Percentiles rank a stretch among this genome's conserved stretches.
These are phyloP conservation scores for Hymenoscyphus albidus DNA, from an alignment of 2,329 filamentous ascomycete genomes.

Conservation along the genomic window DNA sequence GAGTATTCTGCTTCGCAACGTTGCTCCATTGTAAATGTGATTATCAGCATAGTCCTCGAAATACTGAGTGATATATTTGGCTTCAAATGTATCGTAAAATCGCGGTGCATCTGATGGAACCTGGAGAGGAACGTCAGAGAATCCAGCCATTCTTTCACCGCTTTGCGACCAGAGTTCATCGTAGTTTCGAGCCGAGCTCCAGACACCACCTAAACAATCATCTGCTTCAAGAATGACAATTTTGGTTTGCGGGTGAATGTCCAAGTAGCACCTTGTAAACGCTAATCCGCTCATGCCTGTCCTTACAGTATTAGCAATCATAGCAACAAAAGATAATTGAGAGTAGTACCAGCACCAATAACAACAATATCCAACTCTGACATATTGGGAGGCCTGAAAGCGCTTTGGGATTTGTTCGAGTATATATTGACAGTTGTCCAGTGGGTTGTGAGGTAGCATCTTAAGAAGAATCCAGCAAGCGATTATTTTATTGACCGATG, in stretches of 20 bases:
- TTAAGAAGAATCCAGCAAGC: no score
- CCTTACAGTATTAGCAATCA: no score
- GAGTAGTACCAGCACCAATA: no score
- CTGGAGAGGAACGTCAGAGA: neutral
- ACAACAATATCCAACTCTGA: no score
- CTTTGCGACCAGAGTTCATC: neutral
- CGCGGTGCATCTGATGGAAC: neutral
- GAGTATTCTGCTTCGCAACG: neutral
- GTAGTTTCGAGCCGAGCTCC: neutral
- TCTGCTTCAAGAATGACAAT: neutral
- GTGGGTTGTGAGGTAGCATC: no score
- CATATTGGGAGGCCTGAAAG: no score
- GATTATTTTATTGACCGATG: no score
- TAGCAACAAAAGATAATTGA: no score
- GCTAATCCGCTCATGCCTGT: neutral
- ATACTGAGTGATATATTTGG: slow-evolving; percentile 2
- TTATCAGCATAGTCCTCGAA: slow-evolving; percentile 2
- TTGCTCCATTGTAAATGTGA: neutral
- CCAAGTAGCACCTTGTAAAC: slow-evolving; percentile 1
- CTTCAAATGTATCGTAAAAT: neutral
- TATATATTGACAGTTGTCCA: no score
- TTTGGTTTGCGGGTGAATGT: neutral
- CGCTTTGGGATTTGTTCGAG: no score
- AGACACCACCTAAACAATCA: neutral
- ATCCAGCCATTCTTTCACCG: neutral